These are phyloP conservation scores for Isoetes taiwanensis DNA, from an alignment of 75 land plant species.

Conservation along the genomic window DNA sequence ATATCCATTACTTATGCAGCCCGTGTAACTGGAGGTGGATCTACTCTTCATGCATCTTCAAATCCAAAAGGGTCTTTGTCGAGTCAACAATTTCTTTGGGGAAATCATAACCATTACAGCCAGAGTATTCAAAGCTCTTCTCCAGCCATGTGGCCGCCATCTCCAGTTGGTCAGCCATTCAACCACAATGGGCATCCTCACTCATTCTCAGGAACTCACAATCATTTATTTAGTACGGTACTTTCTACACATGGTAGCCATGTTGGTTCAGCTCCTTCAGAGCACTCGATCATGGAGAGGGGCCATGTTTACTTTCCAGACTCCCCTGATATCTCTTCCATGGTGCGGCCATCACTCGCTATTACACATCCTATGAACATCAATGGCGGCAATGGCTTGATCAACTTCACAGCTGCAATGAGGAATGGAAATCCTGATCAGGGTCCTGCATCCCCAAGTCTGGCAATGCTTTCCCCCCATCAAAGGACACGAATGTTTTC, in stretches of 20 bases:
- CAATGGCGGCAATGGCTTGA: slow-evolving; percentile 29
- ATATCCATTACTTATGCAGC: background rate
- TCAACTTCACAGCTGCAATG: slow-evolving; percentile 27
- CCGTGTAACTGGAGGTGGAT: background rate
- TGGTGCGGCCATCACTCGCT: slow-evolving; percentile 32
- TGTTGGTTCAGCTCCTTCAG: slow-evolving; percentile 44
- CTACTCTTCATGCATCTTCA: slow-evolving; percentile 15
- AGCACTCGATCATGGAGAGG: slow-evolving; percentile 43
- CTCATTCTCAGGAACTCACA: slow-evolving; percentile 12
- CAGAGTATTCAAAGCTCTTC: slow-evolving; percentile 24
- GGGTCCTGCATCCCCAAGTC: slow-evolving; percentile 36
- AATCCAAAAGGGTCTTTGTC: slow-evolving; percentile 53
- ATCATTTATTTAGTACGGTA: slow-evolving; percentile 24
- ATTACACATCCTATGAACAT: slow-evolving; percentile 40
- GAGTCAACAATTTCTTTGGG: slow-evolving; percentile 80
- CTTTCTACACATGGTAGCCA: slow-evolving; percentile 34
- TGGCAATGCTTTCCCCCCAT: slow-evolving; percentile 43
- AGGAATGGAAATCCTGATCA: slow-evolving; percentile 37
- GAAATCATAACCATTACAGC: slow-evolving; percentile 45
- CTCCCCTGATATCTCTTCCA: slow-evolving; percentile 49
- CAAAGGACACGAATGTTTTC: slow-evolving; percentile 36
- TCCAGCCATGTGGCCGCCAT: slow-evolving; percentile 47
- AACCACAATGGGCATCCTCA: slow-evolving; percentile 11
- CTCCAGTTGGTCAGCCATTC: slow-evolving; percentile 31
- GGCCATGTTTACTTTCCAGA: slow-evolving; percentile 52